Conservation (phyloP, 2,329 filamentous ascomycete species). For the Trichoderma gracile region DNA sequence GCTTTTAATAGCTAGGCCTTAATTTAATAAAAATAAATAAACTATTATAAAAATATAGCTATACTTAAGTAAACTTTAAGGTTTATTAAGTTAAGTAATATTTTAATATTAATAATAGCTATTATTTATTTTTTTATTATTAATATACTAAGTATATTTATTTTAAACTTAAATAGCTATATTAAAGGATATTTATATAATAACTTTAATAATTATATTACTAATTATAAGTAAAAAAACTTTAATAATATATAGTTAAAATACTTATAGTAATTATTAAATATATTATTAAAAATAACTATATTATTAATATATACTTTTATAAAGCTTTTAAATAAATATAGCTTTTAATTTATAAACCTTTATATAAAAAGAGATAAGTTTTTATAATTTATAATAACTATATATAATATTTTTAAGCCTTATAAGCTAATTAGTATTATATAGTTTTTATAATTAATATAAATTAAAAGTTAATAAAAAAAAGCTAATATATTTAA, state of each 20-base stretch:
- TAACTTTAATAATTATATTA: background rate
- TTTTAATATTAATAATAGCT: too few species aligned
- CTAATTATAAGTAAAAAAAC: background rate
- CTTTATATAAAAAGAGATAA: background rate
- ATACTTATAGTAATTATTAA: background rate
- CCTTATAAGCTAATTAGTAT: background rate
- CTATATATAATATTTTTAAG: background rate
- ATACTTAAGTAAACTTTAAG: background rate
- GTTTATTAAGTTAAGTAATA: background rate
- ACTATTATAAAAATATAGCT: background rate
- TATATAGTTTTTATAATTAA: background rate
- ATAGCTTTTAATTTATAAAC: background rate
- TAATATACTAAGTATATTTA: background rate
- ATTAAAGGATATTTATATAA: background rate
- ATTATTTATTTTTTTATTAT: background rate
- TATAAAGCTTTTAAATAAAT: background rate
- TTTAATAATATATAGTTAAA: background rate
- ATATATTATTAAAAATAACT: background rate
- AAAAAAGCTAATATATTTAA: too few species aligned
- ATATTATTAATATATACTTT: background rate
- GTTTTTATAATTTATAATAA: background rate
- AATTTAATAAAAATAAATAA: too few species aligned
- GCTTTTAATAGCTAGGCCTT: background rate
- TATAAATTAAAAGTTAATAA: too few species aligned
- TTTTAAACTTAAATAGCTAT: background rate